Conservation (phyloP, 352 stramenopile genomes). For the Phytophthora fragariaefolia region DNA sequence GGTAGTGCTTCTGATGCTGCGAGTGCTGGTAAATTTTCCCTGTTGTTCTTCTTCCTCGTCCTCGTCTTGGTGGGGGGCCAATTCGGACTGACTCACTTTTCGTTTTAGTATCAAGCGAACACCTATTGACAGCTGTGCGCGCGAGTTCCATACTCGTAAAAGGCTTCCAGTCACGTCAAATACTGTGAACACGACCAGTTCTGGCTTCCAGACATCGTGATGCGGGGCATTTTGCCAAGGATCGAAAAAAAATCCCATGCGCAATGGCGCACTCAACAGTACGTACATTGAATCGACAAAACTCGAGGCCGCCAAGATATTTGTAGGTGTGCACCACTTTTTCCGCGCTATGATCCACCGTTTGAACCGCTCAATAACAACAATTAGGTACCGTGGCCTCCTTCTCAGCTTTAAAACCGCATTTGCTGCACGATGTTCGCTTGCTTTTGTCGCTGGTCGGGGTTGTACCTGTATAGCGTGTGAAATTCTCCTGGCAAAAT, state of each 20-base stretch:
- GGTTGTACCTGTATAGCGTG: slow-evolving; percentile 23
- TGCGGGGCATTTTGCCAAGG: slow-evolving; percentile 23
- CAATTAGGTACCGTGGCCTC: slow-evolving; percentile 8
- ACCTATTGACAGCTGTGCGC: slow-evolving; percentile 18
- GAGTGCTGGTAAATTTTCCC: slow-evolving; percentile 7
- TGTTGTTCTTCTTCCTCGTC: slow-evolving; percentile 5
- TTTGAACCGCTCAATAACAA: slow-evolving; percentile 18
- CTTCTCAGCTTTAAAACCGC: slow-evolving; percentile 5
- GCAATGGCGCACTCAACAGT: slow-evolving; percentile 44
- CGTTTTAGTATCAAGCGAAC: slow-evolving; percentile 11
- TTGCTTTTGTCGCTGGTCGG: not conserved
- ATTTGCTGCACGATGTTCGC: not conserved
- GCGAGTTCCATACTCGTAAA: slow-evolving; percentile 37
- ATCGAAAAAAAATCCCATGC: slow-evolving; percentile 56
- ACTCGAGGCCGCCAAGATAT: slow-evolving; percentile 31
- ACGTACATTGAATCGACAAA: slow-evolving; percentile 51
- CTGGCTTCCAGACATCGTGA: slow-evolving; percentile 28
- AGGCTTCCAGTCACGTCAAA: slow-evolving; percentile 40
- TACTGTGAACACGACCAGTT: slow-evolving; percentile 35
- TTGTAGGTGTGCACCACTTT: slow-evolving; percentile 20
- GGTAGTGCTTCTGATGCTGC: slow-evolving; percentile 20
- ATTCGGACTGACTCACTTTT: slow-evolving; percentile 19
- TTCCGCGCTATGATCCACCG: slow-evolving; percentile 20
- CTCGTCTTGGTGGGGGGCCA: slow-evolving; percentile 1
- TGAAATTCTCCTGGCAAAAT: slow-evolving; percentile 12